Base-by-base conservation (phyloP, 306 rosid genomes). In the Rosa lucieae region DNA sequence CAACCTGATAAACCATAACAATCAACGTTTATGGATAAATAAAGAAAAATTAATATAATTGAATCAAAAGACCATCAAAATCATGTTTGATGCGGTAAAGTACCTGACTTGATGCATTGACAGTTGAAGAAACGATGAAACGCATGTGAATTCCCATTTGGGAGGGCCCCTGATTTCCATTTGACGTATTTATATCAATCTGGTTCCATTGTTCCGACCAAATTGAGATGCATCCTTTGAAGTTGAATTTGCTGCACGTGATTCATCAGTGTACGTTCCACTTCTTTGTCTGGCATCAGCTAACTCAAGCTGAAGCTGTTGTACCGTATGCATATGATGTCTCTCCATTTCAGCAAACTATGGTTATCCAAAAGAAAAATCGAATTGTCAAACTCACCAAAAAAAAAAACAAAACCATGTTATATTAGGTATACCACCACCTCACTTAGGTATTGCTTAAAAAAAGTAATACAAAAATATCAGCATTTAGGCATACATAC, bases 341-440 rank as follows among this genome's bases (percentile, higher is more conserved):
- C 98, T 91, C 79, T 96, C 99, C 94, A 93, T 87, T 85, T 96
- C 99, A 53, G 96, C 91, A 84, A 83, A 90, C 99, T 96, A 82
- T 74, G 78, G 71, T 66, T 81, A 86, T 23, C 84, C 82, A 73
- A 71, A 81, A 61, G 47, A 53, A 67, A 67, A 62, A 69, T 46
- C 47, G 82, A 73, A 35, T 18, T 42, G 52, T 43, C 46, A 21
- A 56, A 52, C 80, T 70, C 3, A 51, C 29, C 73, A 53, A 65
- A 68, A 80, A 21, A 55, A 39, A 72, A 80, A 21, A 55, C 72
- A n/a, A 62, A 46, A 42, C 26, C 13, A 46, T 32, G n/a, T 44
- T 44, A 6, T 14, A 62, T 5, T 29, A 15, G 32, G 56, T 59
- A 56, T 15, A 56, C 23, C 55, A 21, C 65, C 74, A 17, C 20